Conservation (phyloP, 208 protist species). For the Crithidia thermophila region DNA sequence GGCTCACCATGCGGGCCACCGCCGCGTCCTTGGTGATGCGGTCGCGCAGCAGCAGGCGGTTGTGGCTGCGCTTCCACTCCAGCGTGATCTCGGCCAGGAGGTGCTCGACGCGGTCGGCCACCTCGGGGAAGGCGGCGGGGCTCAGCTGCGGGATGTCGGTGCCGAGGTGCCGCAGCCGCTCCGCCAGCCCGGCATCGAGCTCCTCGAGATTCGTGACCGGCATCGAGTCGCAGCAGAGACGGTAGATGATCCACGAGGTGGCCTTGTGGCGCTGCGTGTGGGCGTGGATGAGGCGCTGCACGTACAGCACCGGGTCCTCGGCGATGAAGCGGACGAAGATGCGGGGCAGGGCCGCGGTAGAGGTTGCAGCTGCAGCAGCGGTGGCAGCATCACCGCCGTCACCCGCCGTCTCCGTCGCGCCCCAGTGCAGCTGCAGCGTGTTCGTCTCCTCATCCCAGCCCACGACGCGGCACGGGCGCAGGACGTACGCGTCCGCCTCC, state of each 20-base stretch:
- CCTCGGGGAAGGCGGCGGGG: constrained; percentile 69
- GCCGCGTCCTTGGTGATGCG: constrained; percentile 78
- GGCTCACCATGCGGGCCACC: constrained; percentile 79
- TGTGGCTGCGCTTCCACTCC: constrained; percentile 92
- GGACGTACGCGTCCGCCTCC: constrained; percentile 41
- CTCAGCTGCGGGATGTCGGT: constrained; percentile 89
- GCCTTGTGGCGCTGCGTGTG: constrained; percentile 86
- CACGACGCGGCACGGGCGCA: constrained; percentile 87
- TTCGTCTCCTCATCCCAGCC: constrained; percentile 77
- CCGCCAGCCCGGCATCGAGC: constrained; percentile 61
- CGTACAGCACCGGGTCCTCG: constrained; percentile 91
- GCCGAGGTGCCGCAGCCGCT: constrained; percentile 73
- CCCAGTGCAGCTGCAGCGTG: constrained; percentile 76
- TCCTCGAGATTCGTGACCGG: constrained; percentile 73
- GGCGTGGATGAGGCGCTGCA: constrained; percentile 82
- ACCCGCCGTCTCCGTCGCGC: constrained; percentile 23
- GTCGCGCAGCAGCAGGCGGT: constrained; percentile 91
- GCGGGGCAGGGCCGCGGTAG: constrained; percentile 59
- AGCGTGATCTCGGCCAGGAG: constrained; percentile 87
- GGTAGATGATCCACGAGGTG: constrained; percentile 91
- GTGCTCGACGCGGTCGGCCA: constrained; percentile 65
- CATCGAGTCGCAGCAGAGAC: constrained; percentile 94
- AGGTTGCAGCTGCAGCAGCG: constrained; percentile 11
- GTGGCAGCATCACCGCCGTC: not conserved
- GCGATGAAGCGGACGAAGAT: constrained; percentile 89